Evolutionary conservation across 257 asterid genomes (phyloP), one percentile per base, ranked within the genome.

Genomic region (Penstemon newberryi): DNA sequence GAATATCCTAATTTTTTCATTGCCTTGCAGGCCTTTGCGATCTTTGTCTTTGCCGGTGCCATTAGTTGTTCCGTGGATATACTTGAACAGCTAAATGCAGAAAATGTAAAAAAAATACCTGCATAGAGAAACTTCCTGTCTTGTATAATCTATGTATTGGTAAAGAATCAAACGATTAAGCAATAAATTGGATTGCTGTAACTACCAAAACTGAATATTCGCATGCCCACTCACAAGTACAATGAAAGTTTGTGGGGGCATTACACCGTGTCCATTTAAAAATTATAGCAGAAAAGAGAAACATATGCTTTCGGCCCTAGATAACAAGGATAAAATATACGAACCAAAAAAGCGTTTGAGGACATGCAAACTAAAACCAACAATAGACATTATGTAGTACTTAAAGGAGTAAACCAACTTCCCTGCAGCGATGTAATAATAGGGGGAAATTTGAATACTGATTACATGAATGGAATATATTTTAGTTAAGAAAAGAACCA

Each of bases 1-100:
- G 70, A 6, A 56, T 78, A 84, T 39, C 89, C 86, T 54, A 81
- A 36, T 8, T 9, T 36, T 61, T 63, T 60, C 89, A 81, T 77
- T 58, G 78, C 84, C 71, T 70, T 78, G 73, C 39, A 73, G 60
- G 89, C 86, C 69, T 67, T 72, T 18, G 12, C 13, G 10, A 36
- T 44, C 55, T 65, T 74, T 54, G 37, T 4, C 3, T 49, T 75
- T 25, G 33, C 33, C 33, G 79, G 70, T 7, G 75, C 76, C 86
- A 83, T 78, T 40, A 45, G 38, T 70, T 41, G 55, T 53, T 59
- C 33, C 18, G n/a, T 57, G 43, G 40, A 61, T n/a, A 50, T 42
- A 51, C 15, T 33, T 44, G 53, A 61, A 70, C 64, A 65, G 60
- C 47, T 18, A 61, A 43, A 40, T n/a, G 13, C 6, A 25, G 42